Percentiles rank a stretch among this genome's conserved stretches.
These are phyloP conservation scores for Bathelium albidoporum DNA, from an alignment of 495 filamentous ascomycete species.

Conservation along the genomic window DNA sequence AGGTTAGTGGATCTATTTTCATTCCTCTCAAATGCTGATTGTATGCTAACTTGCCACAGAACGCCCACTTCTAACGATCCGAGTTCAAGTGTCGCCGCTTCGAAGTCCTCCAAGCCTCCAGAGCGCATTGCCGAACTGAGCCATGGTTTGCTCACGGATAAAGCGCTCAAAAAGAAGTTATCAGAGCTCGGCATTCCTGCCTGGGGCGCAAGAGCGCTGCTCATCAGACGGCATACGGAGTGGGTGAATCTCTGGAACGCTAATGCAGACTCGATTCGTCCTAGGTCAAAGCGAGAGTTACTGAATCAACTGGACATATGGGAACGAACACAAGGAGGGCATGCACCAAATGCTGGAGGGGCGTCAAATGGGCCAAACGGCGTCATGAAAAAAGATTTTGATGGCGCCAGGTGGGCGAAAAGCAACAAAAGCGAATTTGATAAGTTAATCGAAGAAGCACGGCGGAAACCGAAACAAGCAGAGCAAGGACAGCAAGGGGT, in stretches of 20 bases:
- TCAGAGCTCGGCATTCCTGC: constrained; percentile 71
- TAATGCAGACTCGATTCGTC: constrained; percentile 73
- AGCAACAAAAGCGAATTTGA: constrained; percentile 65
- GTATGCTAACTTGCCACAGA: background rate
- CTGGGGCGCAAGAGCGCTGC: constrained; percentile 49
- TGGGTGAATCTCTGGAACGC: constrained; percentile 96
- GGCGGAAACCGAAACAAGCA: constrained; percentile 22
- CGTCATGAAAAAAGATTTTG: constrained; percentile 73
- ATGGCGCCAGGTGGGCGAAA: constrained; percentile 62
- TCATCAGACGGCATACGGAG: constrained; percentile 77
- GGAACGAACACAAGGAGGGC: constrained; percentile 64
- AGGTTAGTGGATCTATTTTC: background rate
- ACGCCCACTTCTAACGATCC: background rate
- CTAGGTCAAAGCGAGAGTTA: constrained; percentile 59
- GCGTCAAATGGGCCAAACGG: constrained; percentile 16
- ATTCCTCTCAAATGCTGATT: too few species aligned
- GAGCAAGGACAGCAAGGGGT: background rate
- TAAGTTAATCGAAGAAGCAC: constrained; percentile 62
- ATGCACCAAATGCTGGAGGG: constrained; percentile 27
- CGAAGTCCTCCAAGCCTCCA: constrained; percentile 26
- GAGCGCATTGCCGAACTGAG: constrained; percentile 65
- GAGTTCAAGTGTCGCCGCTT: background rate
- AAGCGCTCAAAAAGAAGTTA: constrained; percentile 65
- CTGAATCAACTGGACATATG: constrained; percentile 69
- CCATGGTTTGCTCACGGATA: constrained; percentile 73